A percentile compares a stretch with the other conserved stretches of the same genome.
phyloP scores from a whole-genome alignment of 139 green algal genomes.

The Chlamydomonas urium region DNA sequence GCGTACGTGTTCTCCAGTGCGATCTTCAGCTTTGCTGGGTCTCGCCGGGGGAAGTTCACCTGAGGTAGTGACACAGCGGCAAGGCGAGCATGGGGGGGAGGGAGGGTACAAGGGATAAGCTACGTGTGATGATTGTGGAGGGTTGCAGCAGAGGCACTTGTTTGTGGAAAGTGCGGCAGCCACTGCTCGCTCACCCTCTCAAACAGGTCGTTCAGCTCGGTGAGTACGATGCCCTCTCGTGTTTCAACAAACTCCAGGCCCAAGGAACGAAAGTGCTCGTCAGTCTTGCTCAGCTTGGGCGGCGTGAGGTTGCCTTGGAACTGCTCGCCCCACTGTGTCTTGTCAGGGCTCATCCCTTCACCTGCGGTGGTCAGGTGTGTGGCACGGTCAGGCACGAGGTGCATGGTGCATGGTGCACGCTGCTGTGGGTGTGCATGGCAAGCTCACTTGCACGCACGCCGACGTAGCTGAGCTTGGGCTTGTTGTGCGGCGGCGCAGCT shows the following conservation, averaged over 20 bases:
- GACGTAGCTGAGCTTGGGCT: slow-evolving; percentile 18
- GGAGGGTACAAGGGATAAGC: background rate
- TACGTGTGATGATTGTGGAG: background rate
- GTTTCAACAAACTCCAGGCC: slow-evolving; percentile 74
- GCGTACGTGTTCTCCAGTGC: slow-evolving; percentile 76
- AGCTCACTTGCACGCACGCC: slow-evolving; percentile 3
- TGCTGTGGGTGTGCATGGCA: background rate
- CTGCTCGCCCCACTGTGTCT: slow-evolving; percentile 16
- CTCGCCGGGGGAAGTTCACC: slow-evolving; percentile 77
- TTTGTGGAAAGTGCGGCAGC: background rate
- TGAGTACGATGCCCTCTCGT: slow-evolving; percentile 53
- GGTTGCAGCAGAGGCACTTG: background rate
- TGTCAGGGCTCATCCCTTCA: slow-evolving; percentile 34
- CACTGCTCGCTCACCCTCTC: slow-evolving; percentile 61
- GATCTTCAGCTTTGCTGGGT: slow-evolving; percentile 57
- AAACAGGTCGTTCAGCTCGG: slow-evolving; percentile 86
- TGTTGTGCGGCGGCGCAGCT: too few species aligned
- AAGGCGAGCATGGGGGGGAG: background rate
- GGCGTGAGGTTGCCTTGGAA: background rate
- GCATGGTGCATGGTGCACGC: background rate
- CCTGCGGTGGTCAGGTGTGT: background rate
- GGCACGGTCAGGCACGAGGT: background rate
- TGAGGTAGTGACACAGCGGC: too few species aligned
- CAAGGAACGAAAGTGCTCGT: slow-evolving; percentile 54
- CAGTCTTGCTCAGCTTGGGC: slow-evolving; percentile 51